Base-by-base conservation (phyloP, 1,139 yeast species). In the Wickerhamomyces sp. region DNA sequence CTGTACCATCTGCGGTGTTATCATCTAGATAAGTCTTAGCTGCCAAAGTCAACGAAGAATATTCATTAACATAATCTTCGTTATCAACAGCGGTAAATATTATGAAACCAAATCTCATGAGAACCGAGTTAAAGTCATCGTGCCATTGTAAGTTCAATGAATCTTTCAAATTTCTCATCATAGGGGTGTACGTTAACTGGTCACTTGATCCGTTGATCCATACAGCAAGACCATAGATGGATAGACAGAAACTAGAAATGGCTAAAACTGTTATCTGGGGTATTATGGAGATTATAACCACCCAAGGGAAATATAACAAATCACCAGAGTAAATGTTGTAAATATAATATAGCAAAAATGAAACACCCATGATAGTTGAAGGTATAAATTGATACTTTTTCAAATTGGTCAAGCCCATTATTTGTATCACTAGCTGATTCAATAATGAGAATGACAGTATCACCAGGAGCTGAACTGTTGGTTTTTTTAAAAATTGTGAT, bases 101-200 rank as follows among this genome's bases (percentile, higher is more conserved):
- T 37, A 82, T 65, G 41, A 76, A 67, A 0, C 89, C 88, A 37
- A 79, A 58, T 48, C 76, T 77, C 49, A 77, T 66, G 41, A 81
- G 60, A 0, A 81, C 76, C 1, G 82, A 69, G 55, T 78, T 78
- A 52, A 83, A 84, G 55, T 83, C 92, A 54, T 82, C 89, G 37
- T 68, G 59, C 41, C 74, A 56, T 26, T 63, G 60, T 43, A 58
- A 55, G 50, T 61, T 63, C 37, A 66, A 58, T 32, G 70, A 58
- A 26, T 64, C 65, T 10, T 49, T 55, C 39, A 74, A 59, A 32
- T 72, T 70, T 21, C 58, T 54, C 25, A 76, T 61, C 43, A 76
- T 64, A 38, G 74, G 68, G 14, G 76, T 69, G 55, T 70, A 74
- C 29, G 75, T 67, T 38, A 78, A 61, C 39, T 70, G 76, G 24